Evolutionary conservation across 2,329 filamentous ascomycete species (phyloP).

Genomic region (Fusarium pininemorale): DNA sequence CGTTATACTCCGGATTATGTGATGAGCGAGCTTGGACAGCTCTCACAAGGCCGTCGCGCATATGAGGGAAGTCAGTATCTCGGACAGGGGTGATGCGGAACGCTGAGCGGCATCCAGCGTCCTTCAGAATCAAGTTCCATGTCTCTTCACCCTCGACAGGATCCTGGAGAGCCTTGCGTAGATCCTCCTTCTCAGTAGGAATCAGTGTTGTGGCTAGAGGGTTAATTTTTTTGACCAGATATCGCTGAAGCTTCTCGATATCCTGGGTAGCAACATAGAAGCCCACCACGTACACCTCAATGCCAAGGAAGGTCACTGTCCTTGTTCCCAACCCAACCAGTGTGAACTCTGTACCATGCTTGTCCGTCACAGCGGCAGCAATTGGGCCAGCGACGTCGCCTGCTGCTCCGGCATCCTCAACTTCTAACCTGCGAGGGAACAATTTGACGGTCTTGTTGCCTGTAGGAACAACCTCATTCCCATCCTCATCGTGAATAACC

Average conservation of each 20-base stretch:
- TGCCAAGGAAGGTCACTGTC: conserved; percentile 86
- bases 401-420: conserved; percentile 57
- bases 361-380: conserved; percentile 50
- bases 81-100: conserved; percentile 89
- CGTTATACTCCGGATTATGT: conserved; percentile 64
- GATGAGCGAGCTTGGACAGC: conserved; percentile 80
- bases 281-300: conserved; percentile 95
- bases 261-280: conserved; percentile 89
- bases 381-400: conserved; percentile 46
- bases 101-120: conserved; percentile 75
- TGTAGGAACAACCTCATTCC: conserved; percentile 79
- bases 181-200: conserved; percentile 77
- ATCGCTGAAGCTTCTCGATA: conserved; percentile 80
- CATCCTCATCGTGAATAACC: conserved; percentile 72
- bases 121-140: conserved; percentile 76
- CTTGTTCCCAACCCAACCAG: conserved; percentile 88
- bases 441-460: conserved; percentile 81
- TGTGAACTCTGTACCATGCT: conserved; percentile 76
- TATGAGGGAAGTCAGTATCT: conserved; percentile 92
- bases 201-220: conserved; percentile 84
- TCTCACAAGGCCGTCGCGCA: conserved; percentile 90
- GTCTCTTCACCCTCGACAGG: conserved; percentile 73
- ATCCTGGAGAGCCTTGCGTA: conserved; percentile 76
- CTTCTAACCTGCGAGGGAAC: conserved; percentile 77
- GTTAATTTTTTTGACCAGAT: conserved; percentile 79